Conservation (phyloP, 345 rosid species). For the Brassica juncea region DNA sequence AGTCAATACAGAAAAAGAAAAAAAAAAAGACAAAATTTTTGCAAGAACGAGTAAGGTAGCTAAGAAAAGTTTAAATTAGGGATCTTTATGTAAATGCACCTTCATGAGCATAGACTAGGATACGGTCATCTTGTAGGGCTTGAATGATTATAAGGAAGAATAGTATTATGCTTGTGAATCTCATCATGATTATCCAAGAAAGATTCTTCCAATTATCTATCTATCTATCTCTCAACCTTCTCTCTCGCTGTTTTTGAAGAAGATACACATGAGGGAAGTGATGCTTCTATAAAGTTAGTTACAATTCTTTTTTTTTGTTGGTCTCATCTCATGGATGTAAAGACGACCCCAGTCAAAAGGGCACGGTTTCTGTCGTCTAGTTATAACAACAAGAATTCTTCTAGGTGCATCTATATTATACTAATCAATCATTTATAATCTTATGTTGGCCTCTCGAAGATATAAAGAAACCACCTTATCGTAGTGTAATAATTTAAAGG, state of each 20-base stretch:
- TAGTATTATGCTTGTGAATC: constrained; percentile 17
- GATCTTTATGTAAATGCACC: constrained; percentile 31
- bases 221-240: neutral
- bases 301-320: neutral
- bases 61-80: neutral
- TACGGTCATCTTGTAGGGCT: constrained; percentile 26
- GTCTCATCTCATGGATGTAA: constrained; percentile 12
- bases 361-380: constrained; percentile 29
- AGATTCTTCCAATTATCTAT: neutral
- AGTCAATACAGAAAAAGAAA: neutral
- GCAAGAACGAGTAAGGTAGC: neutral
- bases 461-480: neutral
- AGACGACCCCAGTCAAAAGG: constrained; percentile 33
- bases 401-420: constrained; percentile 32
- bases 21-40: neutral
- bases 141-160: constrained; percentile 18
- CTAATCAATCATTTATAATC: constrained; percentile 1
- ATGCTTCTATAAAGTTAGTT: constrained; percentile 8
- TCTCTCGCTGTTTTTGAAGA: neutral
- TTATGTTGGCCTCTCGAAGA: neutral
- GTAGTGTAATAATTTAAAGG: neutral
- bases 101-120: constrained; percentile 28
- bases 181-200: constrained; percentile 4
- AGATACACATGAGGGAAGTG: neutral
- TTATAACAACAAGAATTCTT: constrained; percentile 21